These are phyloP conservation scores for Paxillus involutus DNA, from an alignment of 768 basidiomycete species.

Conservation along the genomic window DNA sequence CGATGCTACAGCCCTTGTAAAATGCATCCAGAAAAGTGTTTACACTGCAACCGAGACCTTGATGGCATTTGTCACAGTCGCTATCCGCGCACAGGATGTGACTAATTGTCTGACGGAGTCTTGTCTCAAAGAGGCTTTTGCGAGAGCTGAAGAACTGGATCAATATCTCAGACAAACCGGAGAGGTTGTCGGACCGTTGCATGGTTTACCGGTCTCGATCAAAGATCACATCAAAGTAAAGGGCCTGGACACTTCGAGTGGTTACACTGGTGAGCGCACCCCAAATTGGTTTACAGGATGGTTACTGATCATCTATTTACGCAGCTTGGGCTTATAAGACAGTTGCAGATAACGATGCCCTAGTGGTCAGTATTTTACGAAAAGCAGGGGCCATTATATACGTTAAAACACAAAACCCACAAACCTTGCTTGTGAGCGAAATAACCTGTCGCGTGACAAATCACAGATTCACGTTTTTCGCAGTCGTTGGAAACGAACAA, in stretches of 20 bases:
- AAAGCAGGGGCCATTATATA: slow-evolving; percentile 47
- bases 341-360: slow-evolving; percentile 40
- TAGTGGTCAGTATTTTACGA: slow-evolving; percentile 44
- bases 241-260: slow-evolving; percentile 40
- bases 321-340: slow-evolving; percentile 40
- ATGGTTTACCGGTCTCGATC: slow-evolving; percentile 44
- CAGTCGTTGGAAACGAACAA: slow-evolving; percentile 56
- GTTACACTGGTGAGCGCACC: slow-evolving; percentile 23
- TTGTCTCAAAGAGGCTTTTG: slow-evolving; percentile 51
- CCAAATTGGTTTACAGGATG: not conserved
- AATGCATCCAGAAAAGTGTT: slow-evolving; percentile 18
- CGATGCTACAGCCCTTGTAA: slow-evolving; percentile 29
- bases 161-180: slow-evolving; percentile 45
- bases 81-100: slow-evolving; percentile 29
- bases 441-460: not conserved
- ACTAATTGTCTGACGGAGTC: slow-evolving; percentile 60
- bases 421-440: slow-evolving; percentile 45
- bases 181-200: slow-evolving; percentile 44
- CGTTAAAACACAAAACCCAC: slow-evolving; percentile 47
- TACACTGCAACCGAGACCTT: slow-evolving; percentile 27
- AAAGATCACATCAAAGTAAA: slow-evolving; percentile 50
- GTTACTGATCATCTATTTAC: slow-evolving; percentile 19
- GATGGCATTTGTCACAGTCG: slow-evolving; percentile 26
- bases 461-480: slow-evolving; percentile 10
- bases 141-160: slow-evolving; percentile 51